These are phyloP conservation scores for Penicillium coprophilum DNA, from an alignment of 495 filamentous ascomycete genomes.

Conservation along the genomic window DNA sequence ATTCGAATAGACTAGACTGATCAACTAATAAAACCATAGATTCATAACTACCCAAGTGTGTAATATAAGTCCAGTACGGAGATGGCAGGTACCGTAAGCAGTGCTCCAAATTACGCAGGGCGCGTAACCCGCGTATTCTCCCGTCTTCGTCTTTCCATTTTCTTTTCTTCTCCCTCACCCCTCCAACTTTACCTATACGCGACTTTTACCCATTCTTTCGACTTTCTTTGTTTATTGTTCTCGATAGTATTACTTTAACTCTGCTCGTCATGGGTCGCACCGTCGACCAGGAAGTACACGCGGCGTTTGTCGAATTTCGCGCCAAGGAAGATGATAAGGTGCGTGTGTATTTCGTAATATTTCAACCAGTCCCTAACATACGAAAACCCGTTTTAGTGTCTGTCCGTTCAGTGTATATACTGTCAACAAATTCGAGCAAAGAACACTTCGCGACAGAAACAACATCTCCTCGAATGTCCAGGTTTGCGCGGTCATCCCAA, in stretches of 20 bases:
- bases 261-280: constrained; percentile 53
- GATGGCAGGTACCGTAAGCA: constrained; percentile 13
- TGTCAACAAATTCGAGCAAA: constrained; percentile 59
- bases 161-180: constrained; percentile 24
- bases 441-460: constrained; percentile 58
- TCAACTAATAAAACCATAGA: too few species aligned
- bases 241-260: not conserved
- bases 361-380: constrained; percentile 42
- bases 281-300: constrained; percentile 58
- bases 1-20: not conserved
- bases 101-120: constrained; percentile 31
- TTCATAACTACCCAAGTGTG: too few species aligned
- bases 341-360: constrained; percentile 53
- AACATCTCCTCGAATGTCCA: constrained; percentile 56
- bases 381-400: constrained; percentile 45
- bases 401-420: constrained; percentile 60
- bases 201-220: constrained; percentile 10
- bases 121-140: constrained; percentile 24
- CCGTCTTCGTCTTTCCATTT: constrained; percentile 34
- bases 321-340: constrained; percentile 63
- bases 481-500: constrained; percentile 49
- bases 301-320: constrained; percentile 59
- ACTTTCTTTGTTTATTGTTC: not conserved
- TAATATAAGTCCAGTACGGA: not conserved
- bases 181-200: constrained; percentile 15